phyloP scores from a whole-genome alignment of 2,329 filamentous ascomycete species.

The Neofusicoccum cordaticola region DNA sequence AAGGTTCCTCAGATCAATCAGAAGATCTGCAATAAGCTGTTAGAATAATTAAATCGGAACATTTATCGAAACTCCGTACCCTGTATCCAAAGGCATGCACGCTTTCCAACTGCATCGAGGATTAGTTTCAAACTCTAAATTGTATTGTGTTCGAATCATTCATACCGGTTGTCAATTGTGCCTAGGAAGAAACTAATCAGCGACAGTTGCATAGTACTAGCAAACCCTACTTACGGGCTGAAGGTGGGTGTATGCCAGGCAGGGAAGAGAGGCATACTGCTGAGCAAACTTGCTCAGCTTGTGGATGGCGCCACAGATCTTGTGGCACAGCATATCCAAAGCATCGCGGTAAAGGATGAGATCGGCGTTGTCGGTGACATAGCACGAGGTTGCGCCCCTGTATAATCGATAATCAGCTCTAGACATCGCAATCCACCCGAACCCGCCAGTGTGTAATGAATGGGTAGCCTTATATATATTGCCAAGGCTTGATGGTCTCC shows the following conservation, averaged over 20 bases:
- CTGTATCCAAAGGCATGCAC: constrained; percentile 72
- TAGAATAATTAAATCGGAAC: neutral
- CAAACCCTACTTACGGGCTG: constrained; percentile 47
- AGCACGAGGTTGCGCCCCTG: constrained; percentile 55
- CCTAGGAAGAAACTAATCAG: neutral
- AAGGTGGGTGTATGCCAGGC: constrained; percentile 73
- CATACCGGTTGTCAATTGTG: constrained; percentile 55
- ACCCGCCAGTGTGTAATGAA: no score
- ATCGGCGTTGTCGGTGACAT: constrained; percentile 72
- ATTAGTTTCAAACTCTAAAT: neutral
- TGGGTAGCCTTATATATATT: no score
- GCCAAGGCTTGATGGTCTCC: no score
- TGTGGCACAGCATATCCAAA: constrained; percentile 71
- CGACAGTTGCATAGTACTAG: constrained; percentile 31
- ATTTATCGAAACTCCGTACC: constrained; percentile 25
- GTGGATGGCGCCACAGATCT: constrained; percentile 73
- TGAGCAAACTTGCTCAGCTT: constrained; percentile 72
- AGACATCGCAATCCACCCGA: no score
- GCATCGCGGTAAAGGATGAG: constrained; percentile 74
- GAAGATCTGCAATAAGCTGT: constrained; percentile 45
- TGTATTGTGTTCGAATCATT: neutral
- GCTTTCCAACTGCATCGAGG: constrained; percentile 55
- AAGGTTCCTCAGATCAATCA: constrained; percentile 72
- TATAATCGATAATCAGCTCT: neutral
- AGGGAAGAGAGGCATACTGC: constrained; percentile 69